Evolutionary conservation across 176 grass and related monocot species (phyloP), one percentile per base, ranked within the genome.

Genomic region (Ananas comosus): DNA sequence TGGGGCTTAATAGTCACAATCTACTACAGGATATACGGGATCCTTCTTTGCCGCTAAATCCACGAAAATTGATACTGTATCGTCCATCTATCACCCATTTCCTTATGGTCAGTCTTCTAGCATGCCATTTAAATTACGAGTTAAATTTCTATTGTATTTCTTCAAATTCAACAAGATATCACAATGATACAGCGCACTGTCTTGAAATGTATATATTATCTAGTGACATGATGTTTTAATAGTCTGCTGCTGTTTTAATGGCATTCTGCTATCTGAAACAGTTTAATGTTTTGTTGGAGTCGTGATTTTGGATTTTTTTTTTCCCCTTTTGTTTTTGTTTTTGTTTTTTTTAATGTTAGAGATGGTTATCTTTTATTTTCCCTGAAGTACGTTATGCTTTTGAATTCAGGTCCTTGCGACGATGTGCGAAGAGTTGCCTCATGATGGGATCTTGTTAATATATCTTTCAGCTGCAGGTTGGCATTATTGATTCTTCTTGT

Each of bases 401-500:
- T 56, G 53, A 56, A 14, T 56, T 56, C 53, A 72, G 72, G 72
- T 64, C 59, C 48, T 48, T 65, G 56, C 72, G 19, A 51, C 57
- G 25, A 64, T 64, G 16, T 74, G 72, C 22, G 57, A 74, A 51
- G 72, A 74, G 18, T 24, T 74, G 72, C 48, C 72, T 50, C 11
- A 33, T 50, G 72, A 74, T 51, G 22, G 48, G 21, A 64, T 74
- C 24, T 65, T 74, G 57, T 59, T 74, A 16, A 74, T 74, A 11
- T 74, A 74, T 27, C 48, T 74, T 24, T 74, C 72, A 64, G 59
- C 72, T 64, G 59, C 57, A 64, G 72, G 72, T 74, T 13, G 13
- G 18, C 48, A 10, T 51, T 9, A 51, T 28, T 64, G 48, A 50
- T 7, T 42, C 47, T 47, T 23, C 13, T 54, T 12, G 25, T 56